These are phyloP conservation scores for Straminergon stramineum DNA, from an alignment of 225 moss, liverwort and hornwort species.

Conservation along the genomic window DNA sequence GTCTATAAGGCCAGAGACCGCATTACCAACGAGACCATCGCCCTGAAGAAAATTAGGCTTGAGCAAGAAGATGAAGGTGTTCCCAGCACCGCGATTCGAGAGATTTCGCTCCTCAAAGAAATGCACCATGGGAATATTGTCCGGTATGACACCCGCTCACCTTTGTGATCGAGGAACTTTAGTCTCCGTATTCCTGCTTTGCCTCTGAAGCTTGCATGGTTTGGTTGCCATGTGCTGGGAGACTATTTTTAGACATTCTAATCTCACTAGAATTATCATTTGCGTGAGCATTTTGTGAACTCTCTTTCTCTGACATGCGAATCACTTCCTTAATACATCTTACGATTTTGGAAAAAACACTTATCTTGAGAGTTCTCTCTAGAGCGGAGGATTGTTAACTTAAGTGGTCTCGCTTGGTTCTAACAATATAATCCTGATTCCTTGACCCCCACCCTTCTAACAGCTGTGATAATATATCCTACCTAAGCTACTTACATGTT, in stretches of 20 bases:
- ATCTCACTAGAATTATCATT: not conserved
- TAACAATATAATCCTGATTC: not conserved
- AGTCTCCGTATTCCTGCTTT: not conserved
- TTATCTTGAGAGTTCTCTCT: not conserved
- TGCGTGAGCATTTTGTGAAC: not conserved
- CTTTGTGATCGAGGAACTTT: not conserved
- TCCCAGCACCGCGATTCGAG: conserved; percentile 94
- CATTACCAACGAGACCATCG: conserved; percentile 92
- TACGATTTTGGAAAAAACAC: not conserved
- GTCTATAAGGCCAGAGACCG: conserved; percentile 98
- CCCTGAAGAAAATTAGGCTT: conserved; percentile 93
- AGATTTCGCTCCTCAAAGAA: conserved; percentile 95
- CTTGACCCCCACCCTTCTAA: not conserved
- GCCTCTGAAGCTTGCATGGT: not conserved
- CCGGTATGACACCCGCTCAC: conserved; percentile 37
- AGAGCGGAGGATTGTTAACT: not conserved
- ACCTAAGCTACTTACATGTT: not conserved
- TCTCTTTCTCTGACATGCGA: not conserved
- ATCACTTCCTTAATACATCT: not conserved
- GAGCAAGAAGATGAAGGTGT: conserved; percentile 99
- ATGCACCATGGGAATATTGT: conserved; percentile 99
- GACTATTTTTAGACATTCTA: not conserved
- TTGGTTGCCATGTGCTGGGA: not conserved
- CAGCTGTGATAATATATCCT: not conserved
- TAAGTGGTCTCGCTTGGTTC: not conserved